These are phyloP conservation scores for Aspergillus sp. DNA, from an alignment of 2,329 filamentous ascomycete species.

Conservation along the genomic window DNA sequence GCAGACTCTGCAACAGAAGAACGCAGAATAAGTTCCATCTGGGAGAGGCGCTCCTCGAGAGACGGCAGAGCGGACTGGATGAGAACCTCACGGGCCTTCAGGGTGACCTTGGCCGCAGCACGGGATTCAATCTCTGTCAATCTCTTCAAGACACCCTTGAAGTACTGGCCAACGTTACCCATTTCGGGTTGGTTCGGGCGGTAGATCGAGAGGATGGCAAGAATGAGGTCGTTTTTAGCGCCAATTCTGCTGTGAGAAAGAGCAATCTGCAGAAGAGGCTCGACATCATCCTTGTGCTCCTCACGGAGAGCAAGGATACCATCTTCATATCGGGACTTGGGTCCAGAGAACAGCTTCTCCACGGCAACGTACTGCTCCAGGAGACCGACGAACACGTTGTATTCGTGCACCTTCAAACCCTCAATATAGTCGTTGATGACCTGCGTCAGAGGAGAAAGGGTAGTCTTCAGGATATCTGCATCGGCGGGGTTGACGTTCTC, in stretches of 20 bases:
- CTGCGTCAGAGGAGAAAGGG: conserved; percentile 72
- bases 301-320: conserved; percentile 92
- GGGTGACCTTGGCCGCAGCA: conserved; percentile 87
- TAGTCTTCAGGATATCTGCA: conserved; percentile 68
- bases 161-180: conserved; percentile 83
- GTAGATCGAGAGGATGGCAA: conserved; percentile 92
- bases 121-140: conserved; percentile 87
- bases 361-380: conserved; percentile 78
- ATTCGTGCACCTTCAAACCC: conserved; percentile 87
- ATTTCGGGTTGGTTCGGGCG: conserved; percentile 89
- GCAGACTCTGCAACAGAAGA: conserved; percentile 95
- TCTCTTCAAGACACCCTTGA: conserved; percentile 77
- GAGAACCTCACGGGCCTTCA: conserved; percentile 95
- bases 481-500: conserved; percentile 76
- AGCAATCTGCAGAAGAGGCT: conserved; percentile 81
- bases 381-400: conserved; percentile 75
- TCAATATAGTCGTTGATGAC: conserved; percentile 81
- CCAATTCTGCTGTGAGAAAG: conserved; percentile 90
- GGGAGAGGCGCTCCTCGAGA: conserved; percentile 86
- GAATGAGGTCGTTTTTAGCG: conserved; percentile 88
- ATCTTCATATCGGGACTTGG: conserved; percentile 84
- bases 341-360: conserved; percentile 83
- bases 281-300: conserved; percentile 89
- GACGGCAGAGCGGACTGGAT: conserved; percentile 97
- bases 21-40: conserved; percentile 98